These are phyloP conservation scores for Lachnum nothofagi DNA, from an alignment of 2,329 filamentous ascomycete genomes.

Conservation along the genomic window DNA sequence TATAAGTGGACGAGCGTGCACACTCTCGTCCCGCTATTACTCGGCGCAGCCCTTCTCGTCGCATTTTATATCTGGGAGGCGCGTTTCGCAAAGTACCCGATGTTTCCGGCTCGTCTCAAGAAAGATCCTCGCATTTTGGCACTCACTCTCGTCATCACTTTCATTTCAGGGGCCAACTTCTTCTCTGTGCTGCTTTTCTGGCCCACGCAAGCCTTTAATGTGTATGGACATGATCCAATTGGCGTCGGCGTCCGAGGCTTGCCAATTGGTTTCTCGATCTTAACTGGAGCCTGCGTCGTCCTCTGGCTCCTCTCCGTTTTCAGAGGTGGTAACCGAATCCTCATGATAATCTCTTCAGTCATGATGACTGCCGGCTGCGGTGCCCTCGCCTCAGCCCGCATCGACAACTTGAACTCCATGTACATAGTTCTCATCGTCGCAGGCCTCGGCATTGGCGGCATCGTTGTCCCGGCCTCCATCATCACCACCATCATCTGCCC, in stretches of 20 bases:
- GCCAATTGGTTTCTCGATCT: slow-evolving; percentile 58
- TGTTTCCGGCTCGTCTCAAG: slow-evolving; percentile 48
- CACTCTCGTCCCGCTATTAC: slow-evolving; percentile 34
- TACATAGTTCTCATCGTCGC: slow-evolving; percentile 56
- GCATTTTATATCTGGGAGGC: slow-evolving; percentile 50
- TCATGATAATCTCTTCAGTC: slow-evolving; percentile 55
- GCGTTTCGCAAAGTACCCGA: slow-evolving; percentile 41
- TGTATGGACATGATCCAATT: slow-evolving; percentile 58
- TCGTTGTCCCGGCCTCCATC: slow-evolving; percentile 64
- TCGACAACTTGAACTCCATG: slow-evolving; percentile 50
- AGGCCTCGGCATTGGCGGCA: slow-evolving; percentile 60
- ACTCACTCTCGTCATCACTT: slow-evolving; percentile 50
- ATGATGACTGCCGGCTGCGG: slow-evolving; percentile 61
- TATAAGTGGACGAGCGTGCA: slow-evolving; percentile 11
- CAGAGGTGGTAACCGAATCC: slow-evolving; percentile 51
- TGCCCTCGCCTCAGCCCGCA: slow-evolving; percentile 45
- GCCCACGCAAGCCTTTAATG: slow-evolving; percentile 49
- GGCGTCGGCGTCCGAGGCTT: slow-evolving; percentile 58
- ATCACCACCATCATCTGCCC: slow-evolving; percentile 67
- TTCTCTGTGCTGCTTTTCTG: slow-evolving; percentile 36
- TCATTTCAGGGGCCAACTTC: slow-evolving; percentile 53
- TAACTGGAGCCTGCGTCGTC: slow-evolving; percentile 54
- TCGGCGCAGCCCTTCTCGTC: slow-evolving; percentile 44
- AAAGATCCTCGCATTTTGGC: slow-evolving; percentile 44
- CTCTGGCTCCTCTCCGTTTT: slow-evolving; percentile 54